phyloP scores from a whole-genome alignment of 2,329 filamentous ascomycete species.

The Pseudocercospora macadamiae region DNA sequence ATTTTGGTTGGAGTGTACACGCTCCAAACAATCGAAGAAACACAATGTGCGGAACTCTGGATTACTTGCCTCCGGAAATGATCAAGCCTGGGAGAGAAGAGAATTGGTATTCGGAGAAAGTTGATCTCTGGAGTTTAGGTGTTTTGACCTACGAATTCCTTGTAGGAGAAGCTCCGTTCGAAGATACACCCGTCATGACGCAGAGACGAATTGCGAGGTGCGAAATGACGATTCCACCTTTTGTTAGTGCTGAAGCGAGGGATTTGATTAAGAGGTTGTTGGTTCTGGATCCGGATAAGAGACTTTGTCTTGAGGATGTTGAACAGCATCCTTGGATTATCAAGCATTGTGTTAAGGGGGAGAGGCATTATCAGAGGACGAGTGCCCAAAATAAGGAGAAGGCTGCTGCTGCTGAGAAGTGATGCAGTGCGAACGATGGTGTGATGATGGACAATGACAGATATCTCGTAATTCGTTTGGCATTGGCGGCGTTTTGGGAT shows the following conservation, averaged over 20 bases:
- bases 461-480: slow-evolving; percentile 12
- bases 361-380: slow-evolving; percentile 47
- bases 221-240: slow-evolving; percentile 90
- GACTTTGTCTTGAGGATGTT: slow-evolving; percentile 86
- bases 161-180: slow-evolving; percentile 93
- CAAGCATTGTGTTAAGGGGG: slow-evolving; percentile 77
- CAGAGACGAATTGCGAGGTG: slow-evolving; percentile 83
- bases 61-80: slow-evolving; percentile 99
- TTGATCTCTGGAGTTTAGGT: slow-evolving; percentile 94
- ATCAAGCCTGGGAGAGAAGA: slow-evolving; percentile 76
- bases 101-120: slow-evolving; percentile 92
- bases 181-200: slow-evolving; percentile 93
- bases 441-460: slow-evolving; percentile 2
- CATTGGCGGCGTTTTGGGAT: neutral
- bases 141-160: slow-evolving; percentile 96
- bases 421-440: slow-evolving; percentile 2
- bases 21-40: slow-evolving; percentile 91
- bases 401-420: too few relatives aligned
- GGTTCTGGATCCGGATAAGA: slow-evolving; percentile 90
- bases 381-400: slow-evolving; percentile 39
- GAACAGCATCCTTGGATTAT: slow-evolving; percentile 93
- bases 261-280: slow-evolving; percentile 91
- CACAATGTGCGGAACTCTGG: slow-evolving; percentile 95
- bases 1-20: slow-evolving; percentile 98
- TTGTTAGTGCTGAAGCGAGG: slow-evolving; percentile 85